Evolutionary conservation across 805 yeast genomes (phyloP), one percentile per base, ranked within the genome.

Genomic region (Saccharomycopsis microspora): DNA sequence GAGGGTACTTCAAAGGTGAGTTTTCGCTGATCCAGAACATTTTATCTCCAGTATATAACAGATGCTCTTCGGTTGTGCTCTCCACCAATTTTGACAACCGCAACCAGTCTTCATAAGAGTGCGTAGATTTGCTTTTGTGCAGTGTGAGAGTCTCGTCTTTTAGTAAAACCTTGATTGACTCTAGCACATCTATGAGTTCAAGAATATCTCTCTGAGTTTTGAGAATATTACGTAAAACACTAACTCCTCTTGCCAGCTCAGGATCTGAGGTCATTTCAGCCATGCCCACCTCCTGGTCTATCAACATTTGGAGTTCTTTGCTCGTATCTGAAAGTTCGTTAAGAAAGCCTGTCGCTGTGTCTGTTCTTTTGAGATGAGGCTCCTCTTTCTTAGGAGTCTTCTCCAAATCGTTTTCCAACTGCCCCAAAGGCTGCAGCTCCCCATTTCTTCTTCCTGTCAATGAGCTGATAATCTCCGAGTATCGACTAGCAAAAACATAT

Each of bases 1-100:
- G 64, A 0, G 93, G 93, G 47, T 72, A 75, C 41, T 82, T 68
- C 39, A 86, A 64, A 0, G 95, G 95, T 1, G 88, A 79, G 1
- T 63, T 57, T 1, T 76, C 77, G 5, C 82, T 70, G 2, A 85
- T 54, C 95, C 95, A 86, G 57, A 67, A 80, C 36, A 64, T 60
- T 1, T 63, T 53, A 40, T 65, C 39, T 19, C 41, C 9, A 32
- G 39, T 39, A 31, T 27, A 30, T 5, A 28, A 6, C 37, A 10
- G 10, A 7, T 9, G 10, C 43, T n/a, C 11, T 11, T 7, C 5
- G 31, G 27, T 39, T 40, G 33, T 30, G 37, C 42, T 37, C 27
- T 60, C 64, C 5, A 70, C 52, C 10, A 67, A 54, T 5, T 54
- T 48, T 33, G 70, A 52, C 42, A 75, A 57, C 10, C 60, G 56